These are phyloP conservation scores for Populus euphratica DNA, from an alignment of 345 rosid species.

Conservation along the genomic window DNA sequence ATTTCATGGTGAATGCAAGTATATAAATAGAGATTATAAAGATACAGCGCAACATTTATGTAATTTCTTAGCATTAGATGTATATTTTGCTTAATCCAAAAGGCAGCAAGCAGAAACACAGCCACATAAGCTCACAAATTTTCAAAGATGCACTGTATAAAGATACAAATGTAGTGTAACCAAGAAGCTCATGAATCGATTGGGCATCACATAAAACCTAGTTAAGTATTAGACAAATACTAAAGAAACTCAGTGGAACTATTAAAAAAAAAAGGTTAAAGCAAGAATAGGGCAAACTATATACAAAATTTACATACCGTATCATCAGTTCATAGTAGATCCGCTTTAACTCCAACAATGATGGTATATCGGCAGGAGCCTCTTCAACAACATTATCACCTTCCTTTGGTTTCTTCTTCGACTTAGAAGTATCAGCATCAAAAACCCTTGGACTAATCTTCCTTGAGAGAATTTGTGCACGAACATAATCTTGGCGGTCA, in stretches of 20 bases:
- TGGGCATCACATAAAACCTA: neutral
- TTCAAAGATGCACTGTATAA: neutral
- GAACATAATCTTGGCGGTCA: slow-evolving; percentile 86
- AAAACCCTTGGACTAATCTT: slow-evolving; percentile 90
- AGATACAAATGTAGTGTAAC: neutral
- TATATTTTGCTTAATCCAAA: neutral
- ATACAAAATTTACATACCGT: slow-evolving; percentile 37
- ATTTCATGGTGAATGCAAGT: neutral
- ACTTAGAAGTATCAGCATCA: slow-evolving; percentile 67
- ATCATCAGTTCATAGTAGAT: slow-evolving; percentile 89
- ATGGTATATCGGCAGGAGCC: slow-evolving; percentile 97
- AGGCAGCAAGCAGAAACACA: neutral
- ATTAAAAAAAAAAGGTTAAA: neutral
- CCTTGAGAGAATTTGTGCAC: slow-evolving; percentile 94
- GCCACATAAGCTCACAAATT: neutral
- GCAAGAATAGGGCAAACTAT: neutral
- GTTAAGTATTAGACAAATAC: neutral
- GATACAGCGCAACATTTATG: neutral
- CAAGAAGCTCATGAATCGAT: neutral
- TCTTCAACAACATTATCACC: slow-evolving; percentile 81
- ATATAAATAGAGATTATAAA: too few relatives aligned
- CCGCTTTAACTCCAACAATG: slow-evolving; percentile 69
- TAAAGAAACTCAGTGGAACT: neutral
- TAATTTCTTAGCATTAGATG: neutral
- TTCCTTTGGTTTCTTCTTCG: slow-evolving; percentile 92